phyloP scores from a whole-genome alignment of 1,139 yeast species.

The Sugiyamaella sp. region DNA sequence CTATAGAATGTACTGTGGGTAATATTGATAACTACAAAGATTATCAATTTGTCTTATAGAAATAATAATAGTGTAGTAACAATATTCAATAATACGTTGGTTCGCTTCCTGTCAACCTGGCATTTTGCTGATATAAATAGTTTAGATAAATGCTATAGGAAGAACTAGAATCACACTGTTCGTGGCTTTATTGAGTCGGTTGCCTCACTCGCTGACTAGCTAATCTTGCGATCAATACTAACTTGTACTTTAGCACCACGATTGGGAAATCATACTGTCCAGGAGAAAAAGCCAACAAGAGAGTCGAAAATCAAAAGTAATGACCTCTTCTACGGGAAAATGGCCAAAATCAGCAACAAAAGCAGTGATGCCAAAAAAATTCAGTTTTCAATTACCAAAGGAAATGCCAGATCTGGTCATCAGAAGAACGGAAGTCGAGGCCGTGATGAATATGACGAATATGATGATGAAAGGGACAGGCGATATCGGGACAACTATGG shows the following conservation, averaged over 20 bases:
- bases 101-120: slow-evolving; percentile 7
- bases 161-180: neutral
- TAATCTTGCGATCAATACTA: neutral
- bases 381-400: slow-evolving; percentile 2
- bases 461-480: slow-evolving; percentile 4
- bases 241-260: neutral
- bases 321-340: slow-evolving; percentile 3
- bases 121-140: neutral
- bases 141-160: neutral
- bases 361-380: slow-evolving; percentile 6
- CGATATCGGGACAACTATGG: neutral
- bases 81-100: slow-evolving; percentile 1
- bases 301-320: neutral
- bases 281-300: neutral
- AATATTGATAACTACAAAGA: neutral
- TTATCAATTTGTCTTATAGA: slow-evolving; percentile 2
- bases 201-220: slow-evolving; percentile 2
- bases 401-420: neutral
- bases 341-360: neutral
- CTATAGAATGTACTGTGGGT: too few relatives aligned
- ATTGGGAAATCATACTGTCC: neutral
- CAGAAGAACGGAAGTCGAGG: neutral
- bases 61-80: slow-evolving; percentile 9
- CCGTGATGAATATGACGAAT: neutral
- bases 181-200: neutral